Base-by-base conservation (phyloP, 768 basidiomycete species). In the Phaffia australis region DNA sequence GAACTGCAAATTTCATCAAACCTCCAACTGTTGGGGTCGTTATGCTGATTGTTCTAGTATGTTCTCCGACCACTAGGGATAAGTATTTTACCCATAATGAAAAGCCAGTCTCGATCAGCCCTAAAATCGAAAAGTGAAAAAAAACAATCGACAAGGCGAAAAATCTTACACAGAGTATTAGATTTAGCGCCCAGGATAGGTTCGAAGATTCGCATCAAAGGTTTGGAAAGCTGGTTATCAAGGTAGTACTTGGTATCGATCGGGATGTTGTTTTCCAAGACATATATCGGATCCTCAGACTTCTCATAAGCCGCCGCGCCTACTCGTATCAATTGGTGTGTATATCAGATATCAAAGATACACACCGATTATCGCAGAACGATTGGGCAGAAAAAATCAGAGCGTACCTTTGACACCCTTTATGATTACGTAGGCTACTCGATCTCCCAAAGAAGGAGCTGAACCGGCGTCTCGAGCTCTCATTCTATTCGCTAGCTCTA, bases 231-330 rank as follows among this genome's bases (percentile, higher is more conserved):
- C 74, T 99, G 95, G 72, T 98, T 97, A 66, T 99, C 94, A 57
- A 99, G 83, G 74, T 98, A 99, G 76, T 99, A 97, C 73, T 88
- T 87, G 6, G 95, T 98, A 74, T 99, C 95, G 69, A 99, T 93
- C 0, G 95, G 95, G 52, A 99, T 83, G 75, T 91, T 99, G 76
- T 99, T 91, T 76, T 99, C 95, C 25, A 99, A 82, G 19, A 98
- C 95, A 73, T 89, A 98, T 62, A 99, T 81, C 0, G 95, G 95
- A 72, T 98, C 95, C 74, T 99, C 95, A 0, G 94, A 97, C 76
- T 98, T 98, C 75, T 98, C 94, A 71, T 95, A 99, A 19, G 94
- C 95, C 19, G 92, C 91, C 16, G 95, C 94, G 71, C 90, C 89
- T 89, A 60, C 4, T 16, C 6, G 32, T 14, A 3, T 25, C 50